Base-by-base conservation (phyloP, 257 asterid species). In the Nicotiana paniculata region DNA sequence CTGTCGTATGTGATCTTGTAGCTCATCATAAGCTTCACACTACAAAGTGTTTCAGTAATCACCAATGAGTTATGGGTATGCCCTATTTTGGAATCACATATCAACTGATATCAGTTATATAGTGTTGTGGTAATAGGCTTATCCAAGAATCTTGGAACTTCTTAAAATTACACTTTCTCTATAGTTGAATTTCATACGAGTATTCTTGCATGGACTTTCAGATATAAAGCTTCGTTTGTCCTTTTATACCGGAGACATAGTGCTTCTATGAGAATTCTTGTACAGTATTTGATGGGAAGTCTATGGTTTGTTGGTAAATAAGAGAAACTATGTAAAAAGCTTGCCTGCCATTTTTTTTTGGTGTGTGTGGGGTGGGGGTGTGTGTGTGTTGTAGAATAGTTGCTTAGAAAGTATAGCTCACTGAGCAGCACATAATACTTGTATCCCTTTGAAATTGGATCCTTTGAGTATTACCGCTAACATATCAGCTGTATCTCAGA, bases 401-500 rank as follows among this genome's bases (percentile, higher is more conserved):
- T n/a, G 59, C 35, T 3, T 75, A 28, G 37, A 48, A n/a, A 11
- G 63, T 48, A 26, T 1, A 51, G 16, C 24, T 13, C 54, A 51
- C 64, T 26, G 26, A 51, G 9, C 16, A 75, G 16, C 63, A 24
- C 79, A 72, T 72, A 18, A 9, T 43, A 70, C 63, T 51, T 28
- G 26, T 26, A 58, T 75, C 9, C 9, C 63, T 24, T 26, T 51
- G 8, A 51, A 74, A 26, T 48, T 26, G 15, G 80, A 39, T 69
- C 13, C 6, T 6, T 55, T 24, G 24, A 46, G 61, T 46, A 43
- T 21, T 72, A 72, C 21, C 35, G 53, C 80, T 75, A 28, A 75
- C 64, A 51, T 75, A 26, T 75, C 28, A 75, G 28, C 57, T 81
- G 28, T 15, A 82, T 83, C 64, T 69, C 89, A 96, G 99, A 86